phyloP scores from a whole-genome alignment of 2,329 filamentous ascomycete genomes.

The Rhexocercosporidium sp. region DNA sequence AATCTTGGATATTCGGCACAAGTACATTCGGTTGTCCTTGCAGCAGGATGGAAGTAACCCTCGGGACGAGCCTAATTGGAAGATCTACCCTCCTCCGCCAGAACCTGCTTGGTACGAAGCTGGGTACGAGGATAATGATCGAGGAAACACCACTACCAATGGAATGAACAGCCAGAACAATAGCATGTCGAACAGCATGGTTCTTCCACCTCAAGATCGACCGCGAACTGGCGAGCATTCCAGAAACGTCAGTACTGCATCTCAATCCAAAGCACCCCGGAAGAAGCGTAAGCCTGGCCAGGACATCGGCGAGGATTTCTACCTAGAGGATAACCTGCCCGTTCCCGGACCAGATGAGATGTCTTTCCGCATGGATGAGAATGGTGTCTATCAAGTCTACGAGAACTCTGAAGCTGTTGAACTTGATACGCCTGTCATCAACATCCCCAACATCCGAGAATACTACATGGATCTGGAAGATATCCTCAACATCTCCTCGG shows the following conservation, averaged over 20 bases:
- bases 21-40: slow-evolving; percentile 84
- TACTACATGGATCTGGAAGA: slow-evolving; percentile 95
- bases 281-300: slow-evolving; percentile 83
- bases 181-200: slow-evolving; percentile 47
- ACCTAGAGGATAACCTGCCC: slow-evolving; percentile 77
- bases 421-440: slow-evolving; percentile 71
- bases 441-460: slow-evolving; percentile 90
- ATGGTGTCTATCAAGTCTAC: slow-evolving; percentile 92
- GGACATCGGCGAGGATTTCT: slow-evolving; percentile 91
- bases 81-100: slow-evolving; percentile 88
- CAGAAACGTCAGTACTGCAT: slow-evolving; percentile 24
- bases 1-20: slow-evolving; percentile 85
- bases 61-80: slow-evolving; percentile 81
- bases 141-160: slow-evolving; percentile 30
- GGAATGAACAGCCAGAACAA: slow-evolving; percentile 52
- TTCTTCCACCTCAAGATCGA: slow-evolving; percentile 39
- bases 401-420: slow-evolving; percentile 68
- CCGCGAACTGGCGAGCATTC: slow-evolving; percentile 34
- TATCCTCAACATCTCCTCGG: slow-evolving; percentile 86
- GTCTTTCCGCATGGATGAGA: slow-evolving; percentile 79
- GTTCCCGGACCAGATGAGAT: slow-evolving; percentile 72
- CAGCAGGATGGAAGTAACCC: slow-evolving; percentile 87
- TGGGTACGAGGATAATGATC: slow-evolving; percentile 19
- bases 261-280: slow-evolving; percentile 49
- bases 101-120: slow-evolving; percentile 84